Conservation (phyloP, 192 early-diverging fungal genomes). For the Backusella morwellensis region DNA sequence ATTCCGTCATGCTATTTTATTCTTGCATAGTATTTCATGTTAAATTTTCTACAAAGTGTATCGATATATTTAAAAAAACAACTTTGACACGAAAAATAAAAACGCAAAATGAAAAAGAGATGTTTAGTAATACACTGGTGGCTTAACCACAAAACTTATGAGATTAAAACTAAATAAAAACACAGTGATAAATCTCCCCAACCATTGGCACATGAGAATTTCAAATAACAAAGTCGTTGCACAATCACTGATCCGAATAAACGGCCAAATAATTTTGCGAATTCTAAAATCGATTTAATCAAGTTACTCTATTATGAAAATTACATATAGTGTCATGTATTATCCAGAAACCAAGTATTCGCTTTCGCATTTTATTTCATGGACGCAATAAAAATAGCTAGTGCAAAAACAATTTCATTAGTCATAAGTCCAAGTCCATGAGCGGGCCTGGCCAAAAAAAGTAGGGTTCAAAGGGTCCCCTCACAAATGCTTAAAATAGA, state of each 20-base stretch:
- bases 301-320: background rate
- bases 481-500: background rate
- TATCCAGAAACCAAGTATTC: background rate
- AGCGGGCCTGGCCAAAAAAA: background rate
- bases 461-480: constrained; percentile 4
- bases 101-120: background rate
- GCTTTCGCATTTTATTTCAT: background rate
- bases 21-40: background rate
- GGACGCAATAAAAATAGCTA: background rate
- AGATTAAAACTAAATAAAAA: background rate
- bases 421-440: background rate
- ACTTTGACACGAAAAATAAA: background rate
- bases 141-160: background rate
- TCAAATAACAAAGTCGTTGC: background rate
- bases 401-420: background rate
- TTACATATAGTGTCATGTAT: background rate
- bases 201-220: constrained; percentile 1
- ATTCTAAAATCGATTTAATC: background rate
- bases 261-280: constrained; percentile 4
- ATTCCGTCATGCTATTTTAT: background rate
- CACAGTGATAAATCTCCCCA: background rate
- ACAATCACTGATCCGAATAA: background rate
- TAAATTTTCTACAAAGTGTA: background rate
- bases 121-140: background rate
- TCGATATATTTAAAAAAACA: background rate